phyloP scores from a whole-genome alignment of 169 alveolate genomes.

The Plasmodium sp. region DNA sequence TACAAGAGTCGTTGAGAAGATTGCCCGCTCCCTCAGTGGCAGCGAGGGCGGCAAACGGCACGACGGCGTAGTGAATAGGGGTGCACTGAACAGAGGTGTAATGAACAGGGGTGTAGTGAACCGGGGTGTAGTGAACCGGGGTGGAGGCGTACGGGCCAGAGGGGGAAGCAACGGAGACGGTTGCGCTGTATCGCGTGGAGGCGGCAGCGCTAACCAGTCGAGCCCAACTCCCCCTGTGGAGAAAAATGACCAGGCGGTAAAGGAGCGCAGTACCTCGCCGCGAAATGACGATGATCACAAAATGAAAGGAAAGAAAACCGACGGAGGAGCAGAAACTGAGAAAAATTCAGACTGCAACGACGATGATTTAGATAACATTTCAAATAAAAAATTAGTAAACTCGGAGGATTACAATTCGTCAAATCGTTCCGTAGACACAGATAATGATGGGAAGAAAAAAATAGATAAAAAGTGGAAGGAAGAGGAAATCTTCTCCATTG shows the following conservation, averaged over 20 bases:
- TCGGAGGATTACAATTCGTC: background rate
- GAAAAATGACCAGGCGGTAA: background rate
- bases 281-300: background rate
- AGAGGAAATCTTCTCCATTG: constrained; percentile 70
- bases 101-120: background rate
- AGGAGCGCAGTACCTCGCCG: background rate
- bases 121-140: background rate
- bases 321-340: background rate
- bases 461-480: constrained; percentile 72
- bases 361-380: background rate
- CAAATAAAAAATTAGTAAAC: background rate
- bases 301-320: background rate
- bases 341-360: background rate
- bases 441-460: constrained; percentile 1
- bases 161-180: background rate
- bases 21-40: background rate
- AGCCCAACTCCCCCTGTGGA: background rate
- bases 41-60: background rate
- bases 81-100: background rate
- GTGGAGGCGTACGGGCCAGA: too few relatives aligned
- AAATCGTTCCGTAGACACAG: background rate
- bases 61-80: background rate
- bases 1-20: constrained; percentile 29
- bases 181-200: background rate
- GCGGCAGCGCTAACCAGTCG: background rate